Evolutionary conservation across 208 protist species (phyloP), one percentile per base, ranked within the genome.

Genomic region (Balamuthia mandrillaris): DNA sequence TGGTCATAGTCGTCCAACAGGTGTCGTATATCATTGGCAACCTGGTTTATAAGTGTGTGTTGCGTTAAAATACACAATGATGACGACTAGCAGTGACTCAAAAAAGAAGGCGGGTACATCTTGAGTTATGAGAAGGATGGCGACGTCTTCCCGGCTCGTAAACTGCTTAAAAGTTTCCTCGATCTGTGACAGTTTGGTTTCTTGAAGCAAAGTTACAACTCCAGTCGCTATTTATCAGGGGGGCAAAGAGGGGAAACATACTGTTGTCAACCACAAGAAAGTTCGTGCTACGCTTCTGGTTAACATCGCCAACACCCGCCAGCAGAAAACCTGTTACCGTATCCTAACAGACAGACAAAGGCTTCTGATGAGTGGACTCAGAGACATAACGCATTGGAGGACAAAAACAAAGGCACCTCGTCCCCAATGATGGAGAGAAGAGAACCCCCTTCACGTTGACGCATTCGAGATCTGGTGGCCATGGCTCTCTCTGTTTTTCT

Each of bases 271-370:
- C 94, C 49, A 98, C 93, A 66, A 96, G 93, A 85, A 95, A 98
- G 88, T 98, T 98, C 35, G 92, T 72, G 42, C 47, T 84, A 24
- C 56, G 54, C 45, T 89, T 88, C 18, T 83, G 77, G 81, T 96
- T 90, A 74, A 96, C 94, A 77, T 98, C 94, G 63, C 96, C 96
- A 44, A 97, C 89, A 42, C 97, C 97, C 16, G 96, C 96, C 24
- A 99, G 92, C 44, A 99, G 91, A 85, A 99, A 98, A 4, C 97
- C 97, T 49, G 96, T 98, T 1, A 98, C 94, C 18, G 96, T 98
- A 82, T 98, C 97, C 88, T 98, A n/a, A n/a, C 61, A 18, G 39
- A 61, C 5, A 77, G 5, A 45, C n/a, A n/a, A n/a, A n/a, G n/a
- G n/a, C n/a, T n/a, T n/a, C n/a, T n/a, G n/a, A n/a, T n/a, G n/a